Evolutionary conservation across 1,139 yeast species (phyloP), one percentile per base, ranked within the genome.

Genomic region (Arxiozyma slooffiae): DNA sequence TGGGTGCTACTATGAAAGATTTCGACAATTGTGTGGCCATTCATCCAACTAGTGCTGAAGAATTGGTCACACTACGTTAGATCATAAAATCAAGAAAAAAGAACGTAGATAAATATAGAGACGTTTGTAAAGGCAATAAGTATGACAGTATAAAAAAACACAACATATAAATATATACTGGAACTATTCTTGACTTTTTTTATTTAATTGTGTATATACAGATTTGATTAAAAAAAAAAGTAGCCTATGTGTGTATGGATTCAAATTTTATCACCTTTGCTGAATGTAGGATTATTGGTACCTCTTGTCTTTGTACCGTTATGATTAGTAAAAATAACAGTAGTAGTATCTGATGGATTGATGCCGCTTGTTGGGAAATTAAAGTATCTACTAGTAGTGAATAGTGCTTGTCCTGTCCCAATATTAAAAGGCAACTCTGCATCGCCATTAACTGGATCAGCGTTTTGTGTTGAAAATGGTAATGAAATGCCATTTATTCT

Each of bases 1-100:
- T 86, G 95, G 98, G 98, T 40, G 98, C 98, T 44, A 92, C 98
- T 46, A 92, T 94, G 76, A 80, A 80, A 48, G 97, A 92, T 68
- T 90, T 92, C 57, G 99, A 92, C 70, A 82, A 74, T 67, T 86
- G 95, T 72, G 97, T 92, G 38, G 99, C 99, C 46, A 92, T 92
- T 64, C 99, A 92, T 69, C 99, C 99, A 55, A 90, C 98, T 1
- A 81, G 95, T 57, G 98, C 98, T 43, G 99, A 92, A 72, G 99
- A 92, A 71, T 72, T 92, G 53, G 99, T 92, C 43, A 92, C 99
- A 30, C 74, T 92, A 81, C 47, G 47, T 45, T 45, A 45, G 24
- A 9, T 11, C 4, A 14, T 5, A 17, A 4, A 16, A 41, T 41
- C 8, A 23, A 41, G 16, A n/a, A n/a, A n/a, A n/a, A n/a, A n/a